phyloP scores from a whole-genome alignment of 177 flowering plant species.

The Telopea speciosissima region DNA sequence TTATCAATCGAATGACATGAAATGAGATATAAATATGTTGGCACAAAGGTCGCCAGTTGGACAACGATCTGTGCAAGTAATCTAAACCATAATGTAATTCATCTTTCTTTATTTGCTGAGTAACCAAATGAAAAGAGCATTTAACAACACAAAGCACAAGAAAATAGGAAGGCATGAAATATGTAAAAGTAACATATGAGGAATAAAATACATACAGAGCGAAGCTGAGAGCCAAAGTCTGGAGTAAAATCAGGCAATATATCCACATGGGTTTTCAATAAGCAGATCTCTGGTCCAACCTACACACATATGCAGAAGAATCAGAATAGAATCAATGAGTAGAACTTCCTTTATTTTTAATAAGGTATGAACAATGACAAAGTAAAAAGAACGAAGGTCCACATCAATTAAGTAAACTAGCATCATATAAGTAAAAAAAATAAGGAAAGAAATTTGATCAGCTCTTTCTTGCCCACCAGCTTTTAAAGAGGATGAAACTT shows the following conservation, averaged over 20 bases:
- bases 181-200: not conserved
- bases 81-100: not conserved
- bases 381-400: not conserved
- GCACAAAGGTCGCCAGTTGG: not conserved
- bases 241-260: conserved; percentile 91
- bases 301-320: conserved; percentile 21
- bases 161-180: not conserved
- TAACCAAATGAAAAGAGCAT: not conserved
- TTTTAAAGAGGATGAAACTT: too few species aligned
- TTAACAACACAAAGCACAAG: not conserved
- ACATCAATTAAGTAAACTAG: not conserved
- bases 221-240: conserved; percentile 85
- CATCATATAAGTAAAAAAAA: not conserved
- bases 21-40: not conserved
- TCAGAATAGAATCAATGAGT: not conserved
- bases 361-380: not conserved
- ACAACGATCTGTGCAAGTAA: not conserved
- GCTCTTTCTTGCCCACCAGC: too few species aligned
- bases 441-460: not conserved
- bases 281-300: conserved; percentile 96
- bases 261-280: conserved; percentile 95
- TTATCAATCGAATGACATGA: not conserved
- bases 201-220: conserved; percentile 39
- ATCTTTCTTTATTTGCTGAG: not conserved
- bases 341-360: not conserved